Base-by-base conservation (phyloP, 768 basidiomycete genomes). In the Tubosaeta sp. region DNA sequence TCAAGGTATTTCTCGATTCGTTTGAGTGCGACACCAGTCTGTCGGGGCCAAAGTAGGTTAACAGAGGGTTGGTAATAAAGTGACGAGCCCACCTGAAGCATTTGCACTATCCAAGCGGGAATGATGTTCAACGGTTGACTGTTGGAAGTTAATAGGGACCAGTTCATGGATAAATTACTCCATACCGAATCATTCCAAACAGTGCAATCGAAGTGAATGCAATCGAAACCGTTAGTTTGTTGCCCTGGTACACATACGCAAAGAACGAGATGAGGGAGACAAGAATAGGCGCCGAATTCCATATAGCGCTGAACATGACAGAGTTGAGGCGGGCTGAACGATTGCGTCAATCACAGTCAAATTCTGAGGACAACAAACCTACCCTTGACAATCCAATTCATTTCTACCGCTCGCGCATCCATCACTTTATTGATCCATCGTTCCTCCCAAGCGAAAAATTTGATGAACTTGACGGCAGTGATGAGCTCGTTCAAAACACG, bases 171-270 rank as follows among this genome's bases (percentile, higher is more conserved):
- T 34, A 36, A 53, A 30, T 3, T 49, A 31, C 7, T 1, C 18
- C 55, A 54, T 71, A 83, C 78, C 82, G 78, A 59, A 96, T 76
- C 93, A 96, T 93, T 41, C 76, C 76, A 68, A 95, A 95, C 38
- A 95, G 67, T 0, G 90, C 80, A 31, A 96, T 87, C 0, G 91
- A 75, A 80, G 94, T 95, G 63, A 95, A 95, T 0, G 94, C 94
- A 16, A 82, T 76, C 9, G 86, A 76, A 44, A 94, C 76, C 0
- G 90, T 87, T 42, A 98, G 66, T 63, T 88, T 72, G 41, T 90
- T 79, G 1, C 88, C 87, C 56, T 78, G 81, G 55, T 81, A 69
- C 24, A 94, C 81, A 54, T 81, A 92, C 18, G 75, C 76, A 59
- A 82, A 75, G 76, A 95, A 95, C 2, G 87, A 83, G 14, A 88